These are phyloP conservation scores for Physocladia obscura DNA, from an alignment of 192 early-diverging fungal genomes.

Conservation along the genomic window DNA sequence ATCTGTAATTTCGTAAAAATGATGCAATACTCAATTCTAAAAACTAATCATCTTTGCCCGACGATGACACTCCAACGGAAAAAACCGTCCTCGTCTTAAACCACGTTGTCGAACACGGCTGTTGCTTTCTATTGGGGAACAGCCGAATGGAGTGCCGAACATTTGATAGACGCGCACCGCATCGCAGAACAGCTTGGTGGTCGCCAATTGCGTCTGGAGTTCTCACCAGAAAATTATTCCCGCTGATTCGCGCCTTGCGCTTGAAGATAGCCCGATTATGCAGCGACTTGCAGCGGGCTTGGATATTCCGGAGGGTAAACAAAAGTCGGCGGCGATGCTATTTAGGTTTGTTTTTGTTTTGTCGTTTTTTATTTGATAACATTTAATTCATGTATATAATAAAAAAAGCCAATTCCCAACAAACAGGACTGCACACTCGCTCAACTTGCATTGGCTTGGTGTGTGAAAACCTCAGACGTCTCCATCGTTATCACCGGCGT, in stretches of 20 bases:
- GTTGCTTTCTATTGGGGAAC: conserved; percentile 84
- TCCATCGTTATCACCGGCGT: conserved; percentile 57
- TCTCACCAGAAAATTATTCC: conserved; percentile 74
- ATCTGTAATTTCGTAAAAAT: too few relatives aligned
- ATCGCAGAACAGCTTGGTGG: conserved; percentile 73
- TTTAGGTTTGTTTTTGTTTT: too few relatives aligned
- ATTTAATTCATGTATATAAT: too few relatives aligned
- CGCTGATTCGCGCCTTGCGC: conserved; percentile 62
- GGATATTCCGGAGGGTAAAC: conserved; percentile 64
- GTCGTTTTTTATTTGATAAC: too few relatives aligned
- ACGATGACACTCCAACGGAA: conserved; percentile 75
- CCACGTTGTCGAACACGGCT: conserved; percentile 74
- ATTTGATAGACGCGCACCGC: conserved; percentile 71
- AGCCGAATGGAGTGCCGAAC: conserved; percentile 77
- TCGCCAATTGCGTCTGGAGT: conserved; percentile 73
- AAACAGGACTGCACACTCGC: conserved; percentile 58
- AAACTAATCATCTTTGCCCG: too few relatives aligned
- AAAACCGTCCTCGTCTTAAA: conserved; percentile 85
- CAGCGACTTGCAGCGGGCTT: conserved; percentile 52
- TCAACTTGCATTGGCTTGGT: conserved; percentile 76
- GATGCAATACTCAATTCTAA: too few relatives aligned
- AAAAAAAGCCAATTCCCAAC: conserved; percentile 62
- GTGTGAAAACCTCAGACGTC: conserved; percentile 65
- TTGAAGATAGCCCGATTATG: conserved; percentile 61
- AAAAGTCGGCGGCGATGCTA: conserved; percentile 68